Conservation (phyloP, 2,329 filamentous ascomycete genomes). For the Xylaria sp. region DNA sequence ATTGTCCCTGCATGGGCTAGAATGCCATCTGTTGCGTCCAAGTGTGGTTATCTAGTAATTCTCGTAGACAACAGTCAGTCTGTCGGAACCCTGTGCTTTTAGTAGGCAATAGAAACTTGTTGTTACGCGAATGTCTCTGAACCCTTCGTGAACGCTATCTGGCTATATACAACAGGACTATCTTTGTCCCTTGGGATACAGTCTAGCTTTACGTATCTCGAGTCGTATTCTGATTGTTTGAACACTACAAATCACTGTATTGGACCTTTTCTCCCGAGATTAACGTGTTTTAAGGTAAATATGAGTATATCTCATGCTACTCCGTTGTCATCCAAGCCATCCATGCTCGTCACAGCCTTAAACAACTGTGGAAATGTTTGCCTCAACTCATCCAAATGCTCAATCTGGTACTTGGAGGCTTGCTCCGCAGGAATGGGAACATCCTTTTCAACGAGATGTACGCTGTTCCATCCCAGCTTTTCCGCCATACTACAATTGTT, state of each 20-base stretch:
- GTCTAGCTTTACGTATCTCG: background rate
- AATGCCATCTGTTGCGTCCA: background rate
- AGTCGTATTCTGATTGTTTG: background rate
- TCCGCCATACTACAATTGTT: slow-evolving; percentile 31
- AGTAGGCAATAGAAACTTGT: too few species aligned
- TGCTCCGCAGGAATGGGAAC: slow-evolving; percentile 12
- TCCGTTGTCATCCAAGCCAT: background rate
- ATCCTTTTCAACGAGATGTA: slow-evolving; percentile 31
- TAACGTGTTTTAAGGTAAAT: background rate
- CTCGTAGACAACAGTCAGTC: too few species aligned
- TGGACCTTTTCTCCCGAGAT: background rate
- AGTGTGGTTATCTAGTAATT: too few species aligned
- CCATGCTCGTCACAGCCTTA: slow-evolving; percentile 3
- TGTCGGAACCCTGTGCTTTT: too few species aligned
- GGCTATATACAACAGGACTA: too few species aligned
- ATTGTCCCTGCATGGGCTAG: background rate
- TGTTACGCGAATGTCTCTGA: too few species aligned
- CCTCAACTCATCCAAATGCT: slow-evolving; percentile 29
- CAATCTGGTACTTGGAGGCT: slow-evolving; percentile 29
- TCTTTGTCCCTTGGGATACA: too few species aligned
- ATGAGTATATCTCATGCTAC: slow-evolving; percentile 3
- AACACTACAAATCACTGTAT: background rate
- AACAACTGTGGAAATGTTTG: slow-evolving; percentile 27
- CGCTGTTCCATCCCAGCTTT: slow-evolving; percentile 32
- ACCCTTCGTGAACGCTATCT: too few species aligned